Evolutionary conservation across 2,329 filamentous ascomycete genomes (phyloP), one percentile per base, ranked within the genome.

Genomic region (Cercospora zeina): DNA sequence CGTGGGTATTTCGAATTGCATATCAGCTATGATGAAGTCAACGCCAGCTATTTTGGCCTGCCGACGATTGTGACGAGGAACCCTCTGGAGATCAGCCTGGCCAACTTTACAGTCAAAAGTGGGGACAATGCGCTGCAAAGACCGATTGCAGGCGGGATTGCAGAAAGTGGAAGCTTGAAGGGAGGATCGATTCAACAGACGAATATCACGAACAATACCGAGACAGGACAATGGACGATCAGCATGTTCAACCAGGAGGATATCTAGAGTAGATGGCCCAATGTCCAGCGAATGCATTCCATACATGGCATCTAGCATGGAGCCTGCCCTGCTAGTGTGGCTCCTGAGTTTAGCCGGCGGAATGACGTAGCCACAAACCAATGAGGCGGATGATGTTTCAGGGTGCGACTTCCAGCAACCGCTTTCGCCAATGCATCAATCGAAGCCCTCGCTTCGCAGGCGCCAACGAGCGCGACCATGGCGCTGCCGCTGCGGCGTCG

Each of bases 1-100:
- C 81, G 88, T 16, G 89, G 89, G 1, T 91, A 91, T 76, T 90
- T 86, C 67, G 83, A 88, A 70, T 77, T 91, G 42, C 80, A 82
- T 53, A 77, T 89, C 59, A 79, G 77, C 19, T 79, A 83, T 21
- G 79, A 87, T 10, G 77, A 82, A 49, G 79, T 89, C 1, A 78
- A 83, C n/a, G 88, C 88, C 0, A 79, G 80, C 11, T 91, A 82
- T 76, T 91, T 86, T 67, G 88, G 86, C 42, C 70, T 83, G 70
- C 87, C 87, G 0, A 86, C 82, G 0, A 79, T 89, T 4, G 77
- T 82, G 24, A 81, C 76, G 4, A 79, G 85, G 47, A 89, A 89
- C 68, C 77, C 81, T 0, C 83, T 84, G 72, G 88, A 91, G 71
- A 81, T 90, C 47, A 80, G 83, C 0, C 74, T 91, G 19, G 88